A percentile compares a stretch with the other conserved stretches of the same genome.
Conservation (phyloP, 768 basidiomycete species). For the Podaxis pistillaris region DNA sequence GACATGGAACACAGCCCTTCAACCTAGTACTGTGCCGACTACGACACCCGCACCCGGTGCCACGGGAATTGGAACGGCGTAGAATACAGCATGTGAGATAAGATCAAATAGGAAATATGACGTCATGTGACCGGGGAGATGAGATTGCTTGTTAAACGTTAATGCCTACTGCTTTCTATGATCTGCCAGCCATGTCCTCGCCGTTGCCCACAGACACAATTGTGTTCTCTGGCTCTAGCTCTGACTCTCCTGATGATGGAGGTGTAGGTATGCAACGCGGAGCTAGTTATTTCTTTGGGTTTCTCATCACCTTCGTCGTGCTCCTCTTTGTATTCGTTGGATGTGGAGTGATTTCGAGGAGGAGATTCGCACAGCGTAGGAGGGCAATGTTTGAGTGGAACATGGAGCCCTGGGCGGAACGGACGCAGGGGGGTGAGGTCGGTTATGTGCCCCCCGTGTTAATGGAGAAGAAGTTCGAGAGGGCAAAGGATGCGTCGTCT, state of each 20-base stretch:
- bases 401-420: conserved; percentile 17
- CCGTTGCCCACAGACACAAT: conserved; percentile 9
- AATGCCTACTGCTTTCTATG: too few relatives aligned
- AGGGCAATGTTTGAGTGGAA: conserved; percentile 18
- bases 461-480: conserved; percentile 1
- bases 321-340: conserved; percentile 50
- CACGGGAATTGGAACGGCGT: background rate
- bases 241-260: background rate
- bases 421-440: conserved; percentile 1
- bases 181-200: conserved; percentile 9
- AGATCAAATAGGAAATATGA: background rate
- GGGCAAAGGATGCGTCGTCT: background rate
- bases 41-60: conserved; percentile 20
- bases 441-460: conserved; percentile 7
- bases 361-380: conserved; percentile 32
- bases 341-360: conserved; percentile 48
- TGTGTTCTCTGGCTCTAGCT: background rate
- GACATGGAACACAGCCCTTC: conserved; percentile 48
- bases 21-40: conserved; percentile 46
- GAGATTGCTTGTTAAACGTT: background rate
- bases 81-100: background rate
- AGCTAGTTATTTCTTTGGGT: conserved; percentile 50
- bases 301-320: conserved; percentile 47
- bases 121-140: conserved; percentile 10
- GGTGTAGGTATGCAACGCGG: conserved; percentile 25